Evolutionary conservation across 129 eudicot species (phyloP).

Genomic region (Tanacetum coccineum): DNA sequence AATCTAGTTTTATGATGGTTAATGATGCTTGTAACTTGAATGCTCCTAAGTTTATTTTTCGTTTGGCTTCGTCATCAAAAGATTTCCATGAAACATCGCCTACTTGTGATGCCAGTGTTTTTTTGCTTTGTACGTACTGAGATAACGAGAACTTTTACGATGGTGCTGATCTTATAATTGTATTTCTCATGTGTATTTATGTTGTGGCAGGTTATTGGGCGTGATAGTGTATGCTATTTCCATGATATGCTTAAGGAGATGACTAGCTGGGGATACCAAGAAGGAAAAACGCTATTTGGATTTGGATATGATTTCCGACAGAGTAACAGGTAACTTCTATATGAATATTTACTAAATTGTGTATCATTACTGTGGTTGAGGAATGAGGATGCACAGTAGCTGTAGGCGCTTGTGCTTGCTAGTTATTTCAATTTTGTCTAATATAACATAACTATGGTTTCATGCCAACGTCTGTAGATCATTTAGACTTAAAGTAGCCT

Average conservation of each 20-base stretch:
- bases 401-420: too few species aligned
- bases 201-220: too few species aligned
- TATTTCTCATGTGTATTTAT: too few species aligned
- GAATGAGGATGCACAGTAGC: not conserved
- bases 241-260: slow-evolving; percentile 94
- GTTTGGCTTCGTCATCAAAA: not conserved
- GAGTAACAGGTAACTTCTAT: slow-evolving; percentile 71
- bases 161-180: too few species aligned
- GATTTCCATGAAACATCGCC: not conserved
- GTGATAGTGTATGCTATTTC: slow-evolving; percentile 58
- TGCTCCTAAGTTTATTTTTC: not conserved
- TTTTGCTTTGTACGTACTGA: too few species aligned
- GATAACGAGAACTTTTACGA: too few species aligned
- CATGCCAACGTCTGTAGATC: too few species aligned
- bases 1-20: not conserved
- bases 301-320: slow-evolving; percentile 99
- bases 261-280: slow-evolving; percentile 90
- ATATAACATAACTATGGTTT: too few species aligned
- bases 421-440: too few species aligned
- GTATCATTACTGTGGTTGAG: too few species aligned
- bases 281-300: slow-evolving; percentile 95
- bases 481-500: too few species aligned
- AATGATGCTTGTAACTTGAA: slow-evolving; percentile 6
- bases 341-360: not conserved
- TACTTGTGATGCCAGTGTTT: not conserved